phyloP scores from a whole-genome alignment of 2,329 filamentous ascomycete genomes.

The Aspergillus tanneri region DNA sequence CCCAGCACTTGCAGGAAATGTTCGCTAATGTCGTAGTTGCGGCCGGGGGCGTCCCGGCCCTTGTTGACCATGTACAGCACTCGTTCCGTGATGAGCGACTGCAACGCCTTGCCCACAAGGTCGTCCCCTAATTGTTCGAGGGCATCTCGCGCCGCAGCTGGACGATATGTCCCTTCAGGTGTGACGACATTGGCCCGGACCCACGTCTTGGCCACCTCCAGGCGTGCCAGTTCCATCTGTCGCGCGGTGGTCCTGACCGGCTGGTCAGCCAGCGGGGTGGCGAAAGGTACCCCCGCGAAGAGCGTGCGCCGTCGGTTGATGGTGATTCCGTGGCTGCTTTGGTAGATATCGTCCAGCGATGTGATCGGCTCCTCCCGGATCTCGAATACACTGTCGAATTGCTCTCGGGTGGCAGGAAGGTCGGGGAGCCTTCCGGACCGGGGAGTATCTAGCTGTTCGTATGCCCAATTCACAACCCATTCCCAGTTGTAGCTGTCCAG shows the following conservation, averaged over 20 bases:
- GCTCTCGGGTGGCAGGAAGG: slow-evolving; percentile 45
- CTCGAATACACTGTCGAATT: slow-evolving; percentile 45
- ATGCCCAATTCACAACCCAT: slow-evolving; percentile 48
- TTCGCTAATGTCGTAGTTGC: slow-evolving; percentile 47
- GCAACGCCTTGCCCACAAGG: slow-evolving; percentile 41
- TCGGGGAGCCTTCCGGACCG: slow-evolving; percentile 38
- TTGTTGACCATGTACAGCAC: slow-evolving; percentile 41
- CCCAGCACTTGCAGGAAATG: slow-evolving; percentile 41
- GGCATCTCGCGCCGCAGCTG: slow-evolving; percentile 37
- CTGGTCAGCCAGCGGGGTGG: slow-evolving; percentile 24
- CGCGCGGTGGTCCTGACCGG: slow-evolving; percentile 7
- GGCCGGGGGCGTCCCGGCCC: slow-evolving; percentile 41
- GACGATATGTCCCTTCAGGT: slow-evolving; percentile 42
- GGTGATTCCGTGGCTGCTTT: slow-evolving; percentile 31
- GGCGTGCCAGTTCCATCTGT: slow-evolving; percentile 24
- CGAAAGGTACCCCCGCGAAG: slow-evolving; percentile 38
- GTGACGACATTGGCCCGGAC: slow-evolving; percentile 50
- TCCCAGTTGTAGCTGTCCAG: slow-evolving; percentile 49
- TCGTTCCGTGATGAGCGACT: slow-evolving; percentile 41
- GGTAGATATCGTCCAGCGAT: slow-evolving; percentile 38
- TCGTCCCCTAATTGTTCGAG: slow-evolving; percentile 33
- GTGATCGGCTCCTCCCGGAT: slow-evolving; percentile 36
- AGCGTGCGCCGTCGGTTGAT: slow-evolving; percentile 36
- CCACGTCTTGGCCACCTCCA: slow-evolving; percentile 48
- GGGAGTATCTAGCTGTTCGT: slow-evolving; percentile 41